These are phyloP conservation scores for Colletotrichum filicis DNA, from an alignment of 2,329 filamentous ascomycete species.

Conservation along the genomic window DNA sequence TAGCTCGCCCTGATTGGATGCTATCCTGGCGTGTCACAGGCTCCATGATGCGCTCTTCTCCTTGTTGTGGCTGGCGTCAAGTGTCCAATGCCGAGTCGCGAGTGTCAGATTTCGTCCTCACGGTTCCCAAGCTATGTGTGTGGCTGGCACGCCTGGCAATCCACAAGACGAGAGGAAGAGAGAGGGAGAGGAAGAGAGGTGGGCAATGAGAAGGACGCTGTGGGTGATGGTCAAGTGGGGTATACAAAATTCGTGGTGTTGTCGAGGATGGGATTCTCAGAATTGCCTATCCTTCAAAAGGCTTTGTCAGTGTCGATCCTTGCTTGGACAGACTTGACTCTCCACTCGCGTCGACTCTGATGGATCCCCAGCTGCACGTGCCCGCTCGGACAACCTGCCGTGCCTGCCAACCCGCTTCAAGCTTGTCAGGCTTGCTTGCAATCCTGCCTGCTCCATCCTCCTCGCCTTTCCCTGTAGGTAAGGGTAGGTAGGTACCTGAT, in stretches of 20 bases:
- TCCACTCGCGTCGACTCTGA: not conserved
- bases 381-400: not conserved
- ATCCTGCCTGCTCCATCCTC: too few relatives aligned
- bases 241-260: conserved; percentile 2
- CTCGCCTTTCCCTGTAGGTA: too few relatives aligned
- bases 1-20: too few relatives aligned
- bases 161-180: not conserved
- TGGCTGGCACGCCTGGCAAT: too few relatives aligned
- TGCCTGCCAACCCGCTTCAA: not conserved
- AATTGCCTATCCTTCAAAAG: conserved; percentile 16
- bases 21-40: too few relatives aligned
- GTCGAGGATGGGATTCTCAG: conserved; percentile 18
- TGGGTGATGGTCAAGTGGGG: not conserved
- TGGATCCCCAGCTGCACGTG: not conserved
- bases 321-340: not conserved
- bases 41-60: not conserved
- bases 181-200: not conserved
- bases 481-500: not conserved
- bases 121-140: too few relatives aligned
- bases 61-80: not conserved
- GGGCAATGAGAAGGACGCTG: not conserved
- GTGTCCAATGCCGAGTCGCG: not conserved
- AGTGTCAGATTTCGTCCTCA: not conserved
- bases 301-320: conserved; percentile 8
- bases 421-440: too few relatives aligned